Base-by-base conservation (phyloP, 1,284 basidiomycete genomes). In the Mycosarcoma maydis region DNA sequence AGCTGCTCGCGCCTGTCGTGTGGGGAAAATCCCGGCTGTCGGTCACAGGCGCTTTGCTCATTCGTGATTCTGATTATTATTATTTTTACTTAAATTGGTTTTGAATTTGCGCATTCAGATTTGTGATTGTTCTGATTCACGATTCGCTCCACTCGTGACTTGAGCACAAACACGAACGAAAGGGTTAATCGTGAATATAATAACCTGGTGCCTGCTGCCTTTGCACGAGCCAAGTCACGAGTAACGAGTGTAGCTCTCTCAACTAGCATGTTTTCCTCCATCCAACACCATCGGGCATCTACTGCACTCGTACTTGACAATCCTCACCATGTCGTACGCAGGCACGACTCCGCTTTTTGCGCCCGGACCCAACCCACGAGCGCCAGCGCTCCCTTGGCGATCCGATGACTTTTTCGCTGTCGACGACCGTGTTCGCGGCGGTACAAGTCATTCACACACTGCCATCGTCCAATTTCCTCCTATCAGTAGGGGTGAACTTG, bases 341-440 rank as follows among this genome's bases (percentile, higher is more conserved):
- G 66, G 59, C 34, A 56, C 66, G 10, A 62, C 55, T 3, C 51
- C 60, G 0, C 66, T 73, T 32, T 70, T 60, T 22, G 66, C 64
- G 0, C 65, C 70, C 14, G 58, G 60, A 0, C 59, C 64, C 8
- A 68, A 69, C 16, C 59, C 60, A 6, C 53, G 51, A 5, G 27
- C 60, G 4, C 70, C 70, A 3, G 56, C 66, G 1, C 44, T 52
- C 4, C 47, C 61, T 16, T 77, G 75, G 75, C 49, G 54, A 39
- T 56, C 60, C n/a, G 51, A 57, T 23, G 48, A 56, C 19, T 85
- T 84, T 79, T 67, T 55, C 29, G 79, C 82, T 3, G 82, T 85
- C 20, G 83, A 85, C 68, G 85, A 85, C 61, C 65, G 80, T 4
- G 81, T 85, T 13, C 75, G 85, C n/a, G 84, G 84, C 27, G 85